phyloP scores from a whole-genome alignment of 352 stramenopile genomes.

The Phytopythium montanum region DNA sequence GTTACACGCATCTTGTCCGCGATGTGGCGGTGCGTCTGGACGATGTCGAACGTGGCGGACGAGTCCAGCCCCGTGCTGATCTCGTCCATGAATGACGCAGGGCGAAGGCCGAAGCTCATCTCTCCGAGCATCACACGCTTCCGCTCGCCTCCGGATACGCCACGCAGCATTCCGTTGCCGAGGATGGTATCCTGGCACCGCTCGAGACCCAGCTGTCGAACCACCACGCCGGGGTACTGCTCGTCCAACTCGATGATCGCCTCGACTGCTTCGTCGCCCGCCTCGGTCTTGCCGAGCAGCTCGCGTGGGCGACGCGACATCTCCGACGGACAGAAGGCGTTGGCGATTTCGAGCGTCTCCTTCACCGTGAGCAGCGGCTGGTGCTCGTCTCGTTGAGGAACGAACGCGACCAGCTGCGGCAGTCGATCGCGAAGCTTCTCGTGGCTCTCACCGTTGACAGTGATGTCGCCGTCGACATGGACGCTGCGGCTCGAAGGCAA shows the following conservation, averaged over 20 bases:
- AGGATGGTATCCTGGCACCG: slow-evolving; percentile 14
- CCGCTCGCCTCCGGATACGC: slow-evolving; percentile 85
- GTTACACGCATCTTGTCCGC: slow-evolving; percentile 32
- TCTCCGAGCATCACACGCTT: slow-evolving; percentile 90
- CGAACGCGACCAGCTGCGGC: slow-evolving; percentile 18
- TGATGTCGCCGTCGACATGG: slow-evolving; percentile 8
- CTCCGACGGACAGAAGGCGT: neutral
- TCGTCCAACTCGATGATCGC: neutral
- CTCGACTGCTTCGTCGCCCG: neutral
- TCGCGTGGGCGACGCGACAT: neutral
- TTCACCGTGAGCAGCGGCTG: slow-evolving; percentile 19
- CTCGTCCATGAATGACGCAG: slow-evolving; percentile 70
- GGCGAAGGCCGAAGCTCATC: slow-evolving; percentile 65
- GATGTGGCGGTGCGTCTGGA: slow-evolving; percentile 27
- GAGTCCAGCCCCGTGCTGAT: slow-evolving; percentile 53
- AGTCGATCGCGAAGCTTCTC: neutral
- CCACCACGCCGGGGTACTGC: slow-evolving; percentile 1
- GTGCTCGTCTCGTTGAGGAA: slow-evolving; percentile 17
- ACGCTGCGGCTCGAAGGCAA: neutral
- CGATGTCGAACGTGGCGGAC: slow-evolving; percentile 47
- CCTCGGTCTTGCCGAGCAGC: neutral
- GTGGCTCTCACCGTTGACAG: slow-evolving; percentile 14
- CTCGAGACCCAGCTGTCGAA: slow-evolving; percentile 22
- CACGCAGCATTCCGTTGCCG: slow-evolving; percentile 14
- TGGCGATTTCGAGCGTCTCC: slow-evolving; percentile 20